Evolutionary conservation across 176 grass and related monocot species (phyloP).

Genomic region (Carex pumila): DNA sequence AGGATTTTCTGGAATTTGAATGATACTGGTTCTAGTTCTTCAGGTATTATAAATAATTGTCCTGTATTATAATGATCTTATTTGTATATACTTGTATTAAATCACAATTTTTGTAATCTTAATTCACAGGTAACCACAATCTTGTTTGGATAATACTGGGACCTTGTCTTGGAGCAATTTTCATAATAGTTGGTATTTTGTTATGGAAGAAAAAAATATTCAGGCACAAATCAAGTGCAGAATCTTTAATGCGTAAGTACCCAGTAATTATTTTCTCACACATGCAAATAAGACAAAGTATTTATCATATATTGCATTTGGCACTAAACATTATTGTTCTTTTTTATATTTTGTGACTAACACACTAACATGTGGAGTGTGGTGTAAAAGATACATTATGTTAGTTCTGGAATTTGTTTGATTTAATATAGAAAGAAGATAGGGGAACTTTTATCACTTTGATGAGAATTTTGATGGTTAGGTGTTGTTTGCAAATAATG

Average conservation of each 20-base stretch:
- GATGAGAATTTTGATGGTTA: not conserved
- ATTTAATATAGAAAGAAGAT: not conserved
- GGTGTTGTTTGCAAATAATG: not conserved
- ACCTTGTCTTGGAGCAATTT: slow-evolving; percentile 39
- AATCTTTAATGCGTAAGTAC: slow-evolving; percentile 56
- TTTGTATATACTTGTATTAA: not conserved
- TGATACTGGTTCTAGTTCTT: slow-evolving; percentile 20
- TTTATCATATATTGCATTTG: not conserved
- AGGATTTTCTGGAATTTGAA: slow-evolving; percentile 58
- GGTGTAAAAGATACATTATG: not conserved
- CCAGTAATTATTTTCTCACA: not conserved
- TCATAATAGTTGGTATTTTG: slow-evolving; percentile 43
- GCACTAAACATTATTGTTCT: not conserved
- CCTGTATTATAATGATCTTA: not conserved
- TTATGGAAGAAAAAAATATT: slow-evolving; percentile 41
- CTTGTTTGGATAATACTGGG: slow-evolving; percentile 61
- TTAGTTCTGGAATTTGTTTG: not conserved
- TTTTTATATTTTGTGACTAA: not conserved
- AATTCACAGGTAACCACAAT: slow-evolving; percentile 33
- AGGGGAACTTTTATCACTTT: not conserved
- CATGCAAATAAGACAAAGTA: not conserved
- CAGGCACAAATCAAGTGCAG: slow-evolving; percentile 5
- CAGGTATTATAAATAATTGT: slow-evolving; percentile 28
- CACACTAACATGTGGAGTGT: not conserved
- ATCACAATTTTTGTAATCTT: not conserved